A percentile compares a stretch with the other conserved stretches of the same genome.
These are phyloP conservation scores for Hypoxylon trugodes DNA, from an alignment of 495 filamentous ascomycete genomes.

Conservation along the genomic window DNA sequence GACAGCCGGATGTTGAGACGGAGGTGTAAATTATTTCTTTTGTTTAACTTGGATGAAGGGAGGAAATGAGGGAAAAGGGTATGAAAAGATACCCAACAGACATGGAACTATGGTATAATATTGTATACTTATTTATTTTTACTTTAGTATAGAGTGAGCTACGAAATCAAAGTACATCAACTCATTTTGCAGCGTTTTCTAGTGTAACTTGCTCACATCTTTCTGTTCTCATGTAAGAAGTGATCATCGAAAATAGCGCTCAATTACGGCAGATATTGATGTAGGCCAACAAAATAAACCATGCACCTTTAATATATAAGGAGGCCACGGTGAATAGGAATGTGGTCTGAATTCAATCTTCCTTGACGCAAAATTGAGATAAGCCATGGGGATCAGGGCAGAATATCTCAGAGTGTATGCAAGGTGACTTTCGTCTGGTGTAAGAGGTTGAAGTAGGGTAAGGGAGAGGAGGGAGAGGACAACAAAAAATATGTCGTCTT, in stretches of 20 bases:
- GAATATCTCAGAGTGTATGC: constrained; percentile 48
- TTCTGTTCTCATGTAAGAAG: not conserved
- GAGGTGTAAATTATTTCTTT: constrained; percentile 54
- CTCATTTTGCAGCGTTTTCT: not conserved
- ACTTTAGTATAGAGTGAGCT: constrained; percentile 30
- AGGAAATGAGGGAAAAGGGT: not conserved
- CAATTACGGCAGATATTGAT: not conserved
- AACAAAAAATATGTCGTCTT: not conserved
- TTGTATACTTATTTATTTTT: constrained; percentile 19
- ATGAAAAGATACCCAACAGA: too few species aligned
- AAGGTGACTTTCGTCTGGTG: constrained; percentile 24
- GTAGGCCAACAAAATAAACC: constrained; percentile 40
- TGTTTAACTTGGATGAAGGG: not conserved
- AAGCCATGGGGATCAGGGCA: constrained; percentile 42
- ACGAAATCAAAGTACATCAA: constrained; percentile 20
- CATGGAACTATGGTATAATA: constrained; percentile 23
- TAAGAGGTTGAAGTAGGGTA: not conserved
- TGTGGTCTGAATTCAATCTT: constrained; percentile 35
- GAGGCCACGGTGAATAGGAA: constrained; percentile 38
- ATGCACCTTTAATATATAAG: constrained; percentile 27
- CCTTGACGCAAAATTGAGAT: constrained; percentile 50
- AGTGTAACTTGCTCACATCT: not conserved
- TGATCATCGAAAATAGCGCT: not conserved
- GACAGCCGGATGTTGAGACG: constrained; percentile 77
- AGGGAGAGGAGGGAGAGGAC: not conserved